These are phyloP conservation scores for Chlorella sp. DNA, from an alignment of 139 green algal genomes.

Conservation along the genomic window DNA sequence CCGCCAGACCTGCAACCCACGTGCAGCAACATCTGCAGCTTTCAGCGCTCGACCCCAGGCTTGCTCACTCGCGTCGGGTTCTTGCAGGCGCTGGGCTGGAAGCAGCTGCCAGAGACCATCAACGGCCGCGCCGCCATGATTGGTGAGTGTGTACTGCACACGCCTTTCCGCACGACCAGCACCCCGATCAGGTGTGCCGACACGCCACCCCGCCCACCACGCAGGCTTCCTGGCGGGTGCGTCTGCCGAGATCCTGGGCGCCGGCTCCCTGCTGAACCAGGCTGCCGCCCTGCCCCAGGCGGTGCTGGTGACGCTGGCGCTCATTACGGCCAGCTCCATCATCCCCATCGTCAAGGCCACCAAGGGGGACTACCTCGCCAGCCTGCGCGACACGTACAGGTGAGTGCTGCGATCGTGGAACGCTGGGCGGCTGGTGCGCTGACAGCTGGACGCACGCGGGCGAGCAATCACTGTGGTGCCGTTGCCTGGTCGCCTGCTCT, in stretches of 20 bases:
- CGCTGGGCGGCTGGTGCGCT: no score
- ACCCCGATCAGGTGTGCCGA: neutral
- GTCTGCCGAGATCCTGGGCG: constrained; percentile 36
- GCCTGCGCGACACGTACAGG: constrained; percentile 33
- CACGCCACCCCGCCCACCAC: neutral
- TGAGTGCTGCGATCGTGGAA: no score
- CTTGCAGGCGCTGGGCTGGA: constrained; percentile 12
- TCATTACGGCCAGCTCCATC: constrained; percentile 31
- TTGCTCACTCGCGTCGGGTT: no score
- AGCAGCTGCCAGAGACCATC: constrained; percentile 39
- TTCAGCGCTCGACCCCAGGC: no score
- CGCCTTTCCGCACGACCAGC: neutral
- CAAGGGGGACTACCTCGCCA: constrained; percentile 37
- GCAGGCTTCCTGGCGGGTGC: constrained; percentile 37
- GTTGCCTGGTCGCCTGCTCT: neutral
- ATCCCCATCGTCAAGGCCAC: constrained; percentile 43
- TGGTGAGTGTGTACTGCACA: constrained; percentile 10
- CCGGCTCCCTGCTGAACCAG: constrained; percentile 35
- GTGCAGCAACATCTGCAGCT: no score
- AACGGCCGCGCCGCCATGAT: constrained; percentile 46
- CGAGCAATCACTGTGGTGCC: no score
- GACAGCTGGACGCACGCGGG: no score
- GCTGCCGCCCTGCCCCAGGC: constrained; percentile 22
- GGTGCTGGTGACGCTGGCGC: constrained; percentile 27
- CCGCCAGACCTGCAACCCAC: no score